A percentile compares a stretch with the other conserved stretches of the same genome.
These are phyloP conservation scores for Erodium trifolium DNA, from an alignment of 441 rosid genomes.

Conservation along the genomic window DNA sequence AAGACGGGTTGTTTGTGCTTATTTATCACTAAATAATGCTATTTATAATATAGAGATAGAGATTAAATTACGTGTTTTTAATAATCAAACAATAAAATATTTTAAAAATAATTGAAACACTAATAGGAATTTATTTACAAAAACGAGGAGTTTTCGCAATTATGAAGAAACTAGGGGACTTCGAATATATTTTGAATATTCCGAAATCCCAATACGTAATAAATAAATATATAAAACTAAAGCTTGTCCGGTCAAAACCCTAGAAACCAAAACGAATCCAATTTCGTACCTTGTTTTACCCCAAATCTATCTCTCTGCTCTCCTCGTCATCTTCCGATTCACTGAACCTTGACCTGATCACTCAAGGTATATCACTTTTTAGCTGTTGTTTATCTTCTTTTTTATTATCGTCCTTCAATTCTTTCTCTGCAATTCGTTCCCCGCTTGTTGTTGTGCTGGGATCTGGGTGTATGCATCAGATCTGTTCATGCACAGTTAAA, in stretches of 20 bases:
- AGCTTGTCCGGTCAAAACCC: conserved; percentile 32
- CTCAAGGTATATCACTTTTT: not conserved
- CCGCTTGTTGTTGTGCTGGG: not conserved
- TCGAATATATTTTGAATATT: not conserved
- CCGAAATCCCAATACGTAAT: not conserved
- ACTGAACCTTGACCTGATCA: conserved; percentile 3
- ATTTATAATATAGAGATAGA: too few relatives aligned
- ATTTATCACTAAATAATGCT: too few relatives aligned
- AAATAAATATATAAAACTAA: not conserved
- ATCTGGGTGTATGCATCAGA: conserved; percentile 13
- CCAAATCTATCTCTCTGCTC: not conserved
- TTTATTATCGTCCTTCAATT: not conserved
- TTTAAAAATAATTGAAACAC: too few relatives aligned
- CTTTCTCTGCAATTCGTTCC: conserved; percentile 12
- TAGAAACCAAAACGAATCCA: conserved; percentile 17
- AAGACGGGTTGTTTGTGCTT: too few relatives aligned
- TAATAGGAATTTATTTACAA: too few relatives aligned
- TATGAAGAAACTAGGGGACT: not conserved
- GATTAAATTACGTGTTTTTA: not conserved
- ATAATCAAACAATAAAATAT: too few relatives aligned
- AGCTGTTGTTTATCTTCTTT: not conserved
- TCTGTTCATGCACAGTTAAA: not conserved
- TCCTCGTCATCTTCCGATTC: not conserved
- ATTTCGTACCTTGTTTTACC: not conserved
- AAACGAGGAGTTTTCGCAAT: not conserved